Evolutionary conservation across 106 monocot genomes (phyloP).

Genomic region (Gastrodia elata): DNA sequence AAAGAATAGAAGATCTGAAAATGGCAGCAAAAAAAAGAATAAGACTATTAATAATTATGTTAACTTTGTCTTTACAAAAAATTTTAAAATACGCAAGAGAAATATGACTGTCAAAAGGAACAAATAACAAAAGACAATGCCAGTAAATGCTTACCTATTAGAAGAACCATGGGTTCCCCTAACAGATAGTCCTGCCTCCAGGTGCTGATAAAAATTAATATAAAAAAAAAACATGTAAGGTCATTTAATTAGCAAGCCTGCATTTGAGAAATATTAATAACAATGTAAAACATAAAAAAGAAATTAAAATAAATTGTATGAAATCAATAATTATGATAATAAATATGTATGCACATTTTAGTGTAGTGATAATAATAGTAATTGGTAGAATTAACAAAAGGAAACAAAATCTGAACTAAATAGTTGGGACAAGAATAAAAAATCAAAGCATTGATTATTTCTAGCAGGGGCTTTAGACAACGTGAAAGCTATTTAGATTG

Average conservation of each 20-base stretch:
- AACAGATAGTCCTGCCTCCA: conserved; percentile 71
- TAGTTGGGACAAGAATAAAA: background rate
- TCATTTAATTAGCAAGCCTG: background rate
- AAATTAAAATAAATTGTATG: background rate
- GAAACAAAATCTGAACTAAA: background rate
- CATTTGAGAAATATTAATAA: background rate
- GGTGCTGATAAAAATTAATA: conserved; percentile 62
- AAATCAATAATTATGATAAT: background rate
- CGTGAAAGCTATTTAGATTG: background rate
- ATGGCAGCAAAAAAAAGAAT: background rate
- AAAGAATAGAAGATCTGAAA: background rate
- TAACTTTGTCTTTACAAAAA: background rate
- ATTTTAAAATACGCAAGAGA: background rate
- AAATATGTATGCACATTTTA: background rate
- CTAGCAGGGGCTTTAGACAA: background rate
- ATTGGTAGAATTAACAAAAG: background rate
- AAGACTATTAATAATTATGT: background rate
- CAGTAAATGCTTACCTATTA: conserved; percentile 41
- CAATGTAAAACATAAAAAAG: background rate
- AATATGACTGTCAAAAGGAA: background rate
- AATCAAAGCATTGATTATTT: background rate
- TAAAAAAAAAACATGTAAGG: conserved; percentile 5
- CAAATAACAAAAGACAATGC: background rate
- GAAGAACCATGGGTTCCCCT: conserved; percentile 42
- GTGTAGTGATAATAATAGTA: background rate